Evolutionary conservation across 1,284 basidiomycete species (phyloP), one percentile per base, ranked within the genome.

Genomic region (Apiotrichum brassicae): DNA sequence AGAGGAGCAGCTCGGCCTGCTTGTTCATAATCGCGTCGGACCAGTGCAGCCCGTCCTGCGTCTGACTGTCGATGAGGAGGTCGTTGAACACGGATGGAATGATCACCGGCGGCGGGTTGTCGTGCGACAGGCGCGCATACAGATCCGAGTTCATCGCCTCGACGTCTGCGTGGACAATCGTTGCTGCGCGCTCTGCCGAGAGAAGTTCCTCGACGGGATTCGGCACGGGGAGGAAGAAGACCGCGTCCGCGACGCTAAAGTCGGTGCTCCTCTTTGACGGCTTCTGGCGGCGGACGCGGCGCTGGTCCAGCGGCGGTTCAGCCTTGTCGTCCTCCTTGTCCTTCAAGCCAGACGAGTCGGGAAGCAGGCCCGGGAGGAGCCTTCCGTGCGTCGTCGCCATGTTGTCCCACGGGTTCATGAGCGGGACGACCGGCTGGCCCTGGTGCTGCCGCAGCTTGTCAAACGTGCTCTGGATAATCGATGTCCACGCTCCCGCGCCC

Each of bases 61-160:
- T 91, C 64, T 86, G 78, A 1, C 79, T 80, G 24, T 81, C 76
- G 53, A 84, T 79, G 26, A 89, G 74, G 78, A 91, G 82, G 34
- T 78, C 66, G 66, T 92, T 92, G 74, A 92, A 86, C 3, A 84
- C 85, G 30, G 79, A 74, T 14, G 87, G 85, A 22, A 90, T 73
- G 20, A 80, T 76, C 32, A 86, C 75, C 1, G 79, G 78, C 38
- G 63, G 60, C 48, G 63, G 46, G 51, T 63, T 54, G 24, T 68
- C 55, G 42, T 66, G 63, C 76, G 76, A 30, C 24, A 88, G 78
- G 36, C 86, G 81, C 62, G 87, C 85, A 47, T 76, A 76, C 34
- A 92, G 76, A 67, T 87, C 85, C 3, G 84, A 83, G 68, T 92
- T 91, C 86, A 92, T 89, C 24, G 85, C 86, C 61, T 89, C 85